Evolutionary conservation across 768 basidiomycete genomes (phyloP).

Genomic region (Mycena kentingensis): DNA sequence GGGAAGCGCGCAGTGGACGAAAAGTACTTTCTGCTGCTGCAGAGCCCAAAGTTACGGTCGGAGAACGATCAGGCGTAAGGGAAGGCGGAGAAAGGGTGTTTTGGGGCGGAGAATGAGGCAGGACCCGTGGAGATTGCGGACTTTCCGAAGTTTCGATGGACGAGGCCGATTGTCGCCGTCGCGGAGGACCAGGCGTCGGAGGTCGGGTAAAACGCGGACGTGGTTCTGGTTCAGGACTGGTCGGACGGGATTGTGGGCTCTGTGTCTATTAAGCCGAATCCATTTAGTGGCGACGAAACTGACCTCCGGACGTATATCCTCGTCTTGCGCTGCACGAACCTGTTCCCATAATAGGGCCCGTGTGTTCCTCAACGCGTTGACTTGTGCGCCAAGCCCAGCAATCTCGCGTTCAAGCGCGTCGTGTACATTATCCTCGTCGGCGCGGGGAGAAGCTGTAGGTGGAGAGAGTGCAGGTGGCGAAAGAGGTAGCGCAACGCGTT

Average conservation of each 20-base stretch:
- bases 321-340: background rate
- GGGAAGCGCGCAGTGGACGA: no score
- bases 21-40: no score
- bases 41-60: no score
- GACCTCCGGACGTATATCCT: background rate
- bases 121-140: no score
- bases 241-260: no score
- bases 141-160: no score
- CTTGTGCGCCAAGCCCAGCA: background rate
- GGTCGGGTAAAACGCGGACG: background rate
- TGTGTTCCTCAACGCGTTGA: background rate
- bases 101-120: no score
- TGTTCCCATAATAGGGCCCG: background rate
- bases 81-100: no score
- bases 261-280: no score
- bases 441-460: background rate
- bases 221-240: background rate
- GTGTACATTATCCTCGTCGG: background rate
- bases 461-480: background rate
- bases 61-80: no score
- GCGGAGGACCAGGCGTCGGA: slow-evolving; percentile 1
- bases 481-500: background rate
- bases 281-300: no score
- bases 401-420: background rate
- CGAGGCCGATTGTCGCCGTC: no score